Evolutionary conservation across 805 yeast species (phyloP), one percentile per base, ranked within the genome.

Genomic region (Lachancea kluyveri): DNA sequence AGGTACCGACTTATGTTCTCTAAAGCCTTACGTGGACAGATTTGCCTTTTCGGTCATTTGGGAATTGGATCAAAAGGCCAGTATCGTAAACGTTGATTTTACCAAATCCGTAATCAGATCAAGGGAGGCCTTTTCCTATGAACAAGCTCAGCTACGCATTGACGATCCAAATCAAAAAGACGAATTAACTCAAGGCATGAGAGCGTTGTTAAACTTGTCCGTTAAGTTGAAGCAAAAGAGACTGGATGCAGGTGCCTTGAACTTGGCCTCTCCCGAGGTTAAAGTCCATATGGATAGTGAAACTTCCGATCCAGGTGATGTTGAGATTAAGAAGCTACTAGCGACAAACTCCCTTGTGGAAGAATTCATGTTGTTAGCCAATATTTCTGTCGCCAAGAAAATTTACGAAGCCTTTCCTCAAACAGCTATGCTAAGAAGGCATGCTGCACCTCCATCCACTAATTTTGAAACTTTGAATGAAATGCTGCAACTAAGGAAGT

Each of bases 391-490:
- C 15, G 98, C 98, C 3, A 72, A 83, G 50, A 86, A 84, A 59
- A 92, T 92, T 28, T 85, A 77, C 60, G 94, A 86, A 30, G 79
- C 95, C 3, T 88, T 79, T 55, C 98, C 98, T 4, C 98, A 92
- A 59, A 88, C 96, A 4, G 98, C 99, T 6, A 86, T 92, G 96
- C 65, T 92, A 39, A 81, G 98, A 72, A 79, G 98, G 52, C 99
- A 92, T 57, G 95, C 88, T 7, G 74, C 96, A n/a, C 98, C 99
- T 12, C 96, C 97, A 14, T 77, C 87, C 1, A 78, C 95, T 2
- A 90, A 88, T 47, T 92, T 92, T 55, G 98, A 92, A 52, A 67
- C 70, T 11, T 67, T 92, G 42, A 87, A 88, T 56, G 95, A 90
- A 48, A 88, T 88, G 80, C 67, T 92, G 34, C 74, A 86, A 36